Evolutionary conservation across 2,329 filamentous ascomycete species (phyloP), one percentile per base, ranked within the genome.

Genomic region (Neodidymelliopsis sp.): DNA sequence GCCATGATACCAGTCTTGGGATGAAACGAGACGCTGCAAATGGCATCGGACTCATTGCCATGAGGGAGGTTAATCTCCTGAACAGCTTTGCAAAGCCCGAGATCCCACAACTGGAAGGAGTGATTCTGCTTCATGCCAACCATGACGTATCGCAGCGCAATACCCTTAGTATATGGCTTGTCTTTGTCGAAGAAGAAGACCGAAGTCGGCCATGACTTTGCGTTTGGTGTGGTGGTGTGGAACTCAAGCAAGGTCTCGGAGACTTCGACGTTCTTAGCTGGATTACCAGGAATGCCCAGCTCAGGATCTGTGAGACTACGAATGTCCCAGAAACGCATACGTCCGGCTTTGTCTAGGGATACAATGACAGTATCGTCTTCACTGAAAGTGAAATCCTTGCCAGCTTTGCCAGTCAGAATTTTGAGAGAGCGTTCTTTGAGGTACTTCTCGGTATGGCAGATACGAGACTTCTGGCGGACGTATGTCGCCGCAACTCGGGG

Each of bases 81-180:
- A 27, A 99, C 94, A 22, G 92, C 90, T 76, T 97, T 97, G 60
- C 89, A 89, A 24, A 99, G 86, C 30, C 90, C 91, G 67, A 99
- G 86, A 78, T 99, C 94, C 95, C 94, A 99, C 33, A 99, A 84
- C 79, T 99, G 95, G 54, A 99, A 84, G 46, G 93, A 95, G 77
- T 99, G 94, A 75, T 99, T 99, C 74, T 99, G 94, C 79, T 97
- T 97, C 84, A 97, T 91, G 65, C 94, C 94, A 55, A 99, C 90
- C 70, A 99, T 87, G 78, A 99, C 88, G 77, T 99, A 99, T 54
- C 94, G 86, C 56, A 97, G 81, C 36, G 95, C 92, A 67, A 89
- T 88, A 52, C 89, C 88, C 77, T 94, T 96, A 76, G 87, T 84
- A 75, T 95, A 97, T 34, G 94, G 91, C 56, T 92, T 89, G 74